These are phyloP conservation scores for Macrotyloma uniflorum DNA, from an alignment of 306 rosid genomes.

Conservation along the genomic window DNA sequence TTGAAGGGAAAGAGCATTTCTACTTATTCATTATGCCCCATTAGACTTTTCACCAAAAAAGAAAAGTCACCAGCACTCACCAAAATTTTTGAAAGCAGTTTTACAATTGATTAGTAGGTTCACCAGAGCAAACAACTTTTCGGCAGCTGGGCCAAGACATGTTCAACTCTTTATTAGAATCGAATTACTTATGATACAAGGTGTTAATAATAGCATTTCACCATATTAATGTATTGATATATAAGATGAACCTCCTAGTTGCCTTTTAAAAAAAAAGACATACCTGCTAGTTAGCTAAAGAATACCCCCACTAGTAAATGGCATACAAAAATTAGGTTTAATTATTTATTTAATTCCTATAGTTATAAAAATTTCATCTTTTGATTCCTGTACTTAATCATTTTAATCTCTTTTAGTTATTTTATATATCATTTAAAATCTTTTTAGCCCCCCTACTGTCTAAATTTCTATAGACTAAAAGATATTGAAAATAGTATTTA, in stretches of 20 bases:
- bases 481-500: too few relatives aligned
- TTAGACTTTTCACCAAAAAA: slow-evolving; percentile 21
- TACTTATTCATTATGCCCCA: slow-evolving; percentile 11
- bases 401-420: too few relatives aligned
- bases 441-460: too few relatives aligned
- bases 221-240: background rate
- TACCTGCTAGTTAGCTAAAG: slow-evolving; percentile 25
- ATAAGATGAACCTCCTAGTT: background rate
- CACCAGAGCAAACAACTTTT: slow-evolving; percentile 38
- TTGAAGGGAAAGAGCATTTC: slow-evolving; percentile 32
- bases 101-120: slow-evolving; percentile 24
- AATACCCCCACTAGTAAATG: slow-evolving; percentile 25
- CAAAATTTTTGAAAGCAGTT: slow-evolving; percentile 30
- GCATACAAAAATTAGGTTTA: background rate
- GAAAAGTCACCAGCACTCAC: slow-evolving; percentile 37
- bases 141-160: slow-evolving; percentile 21
- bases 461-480: too few relatives aligned
- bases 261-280: background rate
- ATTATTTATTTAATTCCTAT: too few relatives aligned
- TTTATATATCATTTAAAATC: too few relatives aligned
- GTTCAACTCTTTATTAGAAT: slow-evolving; percentile 31
- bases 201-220: slow-evolving; percentile 13
- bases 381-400: too few relatives aligned
- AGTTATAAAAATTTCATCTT: too few relatives aligned
- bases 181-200: slow-evolving; percentile 23